Conservation (phyloP, 2,329 filamentous ascomycete genomes). For the Hypoxylon sp. region DNA sequence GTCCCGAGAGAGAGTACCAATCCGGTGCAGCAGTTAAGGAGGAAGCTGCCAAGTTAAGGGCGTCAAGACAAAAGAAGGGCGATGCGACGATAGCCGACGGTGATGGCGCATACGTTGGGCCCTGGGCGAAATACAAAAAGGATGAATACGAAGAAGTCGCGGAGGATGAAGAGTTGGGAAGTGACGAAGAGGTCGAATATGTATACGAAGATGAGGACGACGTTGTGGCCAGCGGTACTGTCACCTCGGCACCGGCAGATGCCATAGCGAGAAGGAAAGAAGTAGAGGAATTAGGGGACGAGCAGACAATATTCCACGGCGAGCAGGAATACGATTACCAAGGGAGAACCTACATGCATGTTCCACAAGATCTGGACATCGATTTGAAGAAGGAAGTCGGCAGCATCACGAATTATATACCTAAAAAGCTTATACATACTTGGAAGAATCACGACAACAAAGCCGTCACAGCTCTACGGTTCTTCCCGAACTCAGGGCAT, state of each 20-base stretch:
- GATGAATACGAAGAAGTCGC: constrained; percentile 81
- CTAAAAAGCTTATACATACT: constrained; percentile 92
- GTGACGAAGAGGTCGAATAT: constrained; percentile 83
- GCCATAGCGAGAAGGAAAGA: constrained; percentile 71
- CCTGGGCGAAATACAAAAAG: constrained; percentile 88
- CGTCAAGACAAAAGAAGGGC: constrained; percentile 88
- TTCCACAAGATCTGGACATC: constrained; percentile 90
- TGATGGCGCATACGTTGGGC: constrained; percentile 89
- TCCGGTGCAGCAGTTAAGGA: constrained; percentile 75
- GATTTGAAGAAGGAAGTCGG: constrained; percentile 86
- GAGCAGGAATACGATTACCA: constrained; percentile 90
- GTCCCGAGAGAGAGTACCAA: constrained; percentile 70
- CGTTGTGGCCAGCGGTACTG: constrained; percentile 74
- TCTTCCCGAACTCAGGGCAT: constrained; percentile 91
- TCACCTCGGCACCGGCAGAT: constrained; percentile 69
- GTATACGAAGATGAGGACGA: constrained; percentile 81
- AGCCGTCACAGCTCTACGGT: constrained; percentile 88
- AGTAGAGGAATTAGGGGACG: constrained; percentile 74
- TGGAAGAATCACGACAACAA: constrained; percentile 88
- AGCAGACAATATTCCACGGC: constrained; percentile 91
- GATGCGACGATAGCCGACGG: constrained; percentile 88
- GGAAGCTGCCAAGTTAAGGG: constrained; percentile 75
- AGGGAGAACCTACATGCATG: constrained; percentile 96
- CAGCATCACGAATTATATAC: constrained; percentile 89
- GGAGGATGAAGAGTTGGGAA: constrained; percentile 81